Conservation (phyloP, 1,139 yeast genomes). For the Nakaseomyces bracarensis region DNA sequence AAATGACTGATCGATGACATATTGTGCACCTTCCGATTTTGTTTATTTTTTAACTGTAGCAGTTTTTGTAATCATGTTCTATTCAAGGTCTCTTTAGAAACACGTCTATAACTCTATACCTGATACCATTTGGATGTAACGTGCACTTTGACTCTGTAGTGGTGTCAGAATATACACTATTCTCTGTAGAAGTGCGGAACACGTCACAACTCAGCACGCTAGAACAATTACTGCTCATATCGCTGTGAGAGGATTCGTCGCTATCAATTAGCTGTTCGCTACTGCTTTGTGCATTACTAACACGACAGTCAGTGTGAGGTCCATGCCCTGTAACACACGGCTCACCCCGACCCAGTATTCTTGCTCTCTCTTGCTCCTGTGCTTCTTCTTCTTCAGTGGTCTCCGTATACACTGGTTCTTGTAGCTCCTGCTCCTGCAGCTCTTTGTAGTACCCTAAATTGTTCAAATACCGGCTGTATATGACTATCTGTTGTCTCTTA, state of each 20-base stretch:
- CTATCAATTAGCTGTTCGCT: background rate
- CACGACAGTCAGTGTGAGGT: too few species aligned
- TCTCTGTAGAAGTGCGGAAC: background rate
- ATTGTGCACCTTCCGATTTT: background rate
- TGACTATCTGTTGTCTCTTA: conserved; percentile 5
- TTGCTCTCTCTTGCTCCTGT: background rate
- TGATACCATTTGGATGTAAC: background rate
- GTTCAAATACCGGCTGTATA: conserved; percentile 4
- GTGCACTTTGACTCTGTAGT: background rate
- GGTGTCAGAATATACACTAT: background rate
- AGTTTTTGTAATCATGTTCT: too few species aligned
- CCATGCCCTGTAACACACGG: background rate
- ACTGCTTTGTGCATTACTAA: too few species aligned
- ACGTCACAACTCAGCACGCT: conserved; percentile 1
- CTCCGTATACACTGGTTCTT: background rate
- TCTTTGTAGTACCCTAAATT: background rate
- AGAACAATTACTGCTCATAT: conserved; percentile 1
- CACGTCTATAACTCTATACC: conserved; percentile 1
- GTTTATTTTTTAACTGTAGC: too few species aligned
- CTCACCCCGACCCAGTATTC: background rate
- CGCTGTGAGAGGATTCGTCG: background rate
- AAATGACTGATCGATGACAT: too few species aligned
- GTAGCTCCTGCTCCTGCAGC: background rate
- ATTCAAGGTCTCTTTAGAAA: conserved; percentile 1
- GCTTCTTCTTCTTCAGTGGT: background rate